phyloP scores from a whole-genome alignment of 768 basidiomycete genomes.

The Lentinus tigrinus region DNA sequence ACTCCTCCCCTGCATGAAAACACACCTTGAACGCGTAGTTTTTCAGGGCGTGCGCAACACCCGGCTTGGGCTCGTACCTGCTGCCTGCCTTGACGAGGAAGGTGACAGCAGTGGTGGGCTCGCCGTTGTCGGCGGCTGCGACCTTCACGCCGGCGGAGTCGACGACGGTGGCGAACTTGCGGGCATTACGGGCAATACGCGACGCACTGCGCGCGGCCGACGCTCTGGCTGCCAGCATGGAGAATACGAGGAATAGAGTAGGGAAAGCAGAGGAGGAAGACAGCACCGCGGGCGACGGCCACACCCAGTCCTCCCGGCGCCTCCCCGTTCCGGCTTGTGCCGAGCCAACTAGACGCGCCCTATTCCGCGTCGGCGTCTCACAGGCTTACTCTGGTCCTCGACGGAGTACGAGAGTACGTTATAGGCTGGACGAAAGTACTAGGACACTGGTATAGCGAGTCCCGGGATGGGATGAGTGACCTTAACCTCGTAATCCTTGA shows the following conservation, averaged over 20 bases:
- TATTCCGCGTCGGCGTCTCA: background rate
- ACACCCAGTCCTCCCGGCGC: conserved; percentile 4
- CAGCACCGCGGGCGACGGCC: conserved; percentile 2
- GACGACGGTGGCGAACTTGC: conserved; percentile 73
- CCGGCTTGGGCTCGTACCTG: conserved; percentile 84
- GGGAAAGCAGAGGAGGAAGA: conserved; percentile 14
- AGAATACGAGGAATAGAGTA: conserved; percentile 35
- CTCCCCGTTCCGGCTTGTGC: conserved; percentile 15
- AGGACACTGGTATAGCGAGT: too few species aligned
- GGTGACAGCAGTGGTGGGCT: conserved; percentile 83
- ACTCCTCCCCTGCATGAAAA: background rate
- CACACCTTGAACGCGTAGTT: conserved; percentile 99
- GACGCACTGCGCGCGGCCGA: conserved; percentile 53
- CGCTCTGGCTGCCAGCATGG: conserved; percentile 63
- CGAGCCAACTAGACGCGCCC: conserved; percentile 16
- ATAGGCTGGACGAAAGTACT: too few species aligned
- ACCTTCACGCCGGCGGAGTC: conserved; percentile 83
- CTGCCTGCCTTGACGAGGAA: conserved; percentile 91
- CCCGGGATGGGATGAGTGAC: too few species aligned
- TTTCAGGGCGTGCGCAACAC: conserved; percentile 92
- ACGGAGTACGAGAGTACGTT: too few species aligned
- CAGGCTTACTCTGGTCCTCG: too few species aligned
- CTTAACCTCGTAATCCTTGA: too few species aligned
- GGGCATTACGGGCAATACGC: conserved; percentile 54
- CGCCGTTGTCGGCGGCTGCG: conserved; percentile 78